Conservation (phyloP, 2,329 filamentous ascomycete genomes). For the Fusarium fracticaudum region DNA sequence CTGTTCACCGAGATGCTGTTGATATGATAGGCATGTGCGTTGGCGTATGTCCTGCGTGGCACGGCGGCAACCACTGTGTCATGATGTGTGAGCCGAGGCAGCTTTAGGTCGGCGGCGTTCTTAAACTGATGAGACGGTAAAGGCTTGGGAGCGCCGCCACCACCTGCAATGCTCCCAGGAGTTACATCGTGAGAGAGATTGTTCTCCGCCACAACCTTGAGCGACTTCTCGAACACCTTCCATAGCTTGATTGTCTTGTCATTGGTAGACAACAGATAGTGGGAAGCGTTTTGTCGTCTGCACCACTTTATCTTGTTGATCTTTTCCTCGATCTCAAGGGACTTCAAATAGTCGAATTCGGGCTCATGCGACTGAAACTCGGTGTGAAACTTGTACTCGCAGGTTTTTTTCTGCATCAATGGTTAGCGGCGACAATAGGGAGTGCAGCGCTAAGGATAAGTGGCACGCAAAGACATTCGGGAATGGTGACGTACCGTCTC, state of each 20-base stretch:
- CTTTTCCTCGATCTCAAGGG: slow-evolving; percentile 99
- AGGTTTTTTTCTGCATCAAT: slow-evolving; percentile 89
- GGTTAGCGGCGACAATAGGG: slow-evolving; percentile 21
- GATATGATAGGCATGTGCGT: slow-evolving; percentile 99
- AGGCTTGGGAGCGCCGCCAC: slow-evolving; percentile 79
- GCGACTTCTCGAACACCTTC: slow-evolving; percentile 99
- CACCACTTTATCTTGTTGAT: slow-evolving; percentile 99
- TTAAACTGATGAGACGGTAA: slow-evolving; percentile 78
- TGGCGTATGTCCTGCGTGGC: slow-evolving; percentile 94
- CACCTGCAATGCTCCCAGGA: slow-evolving; percentile 75
- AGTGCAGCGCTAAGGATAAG: neutral
- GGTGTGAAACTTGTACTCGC: slow-evolving; percentile 99
- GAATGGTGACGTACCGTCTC: slow-evolving; percentile 76
- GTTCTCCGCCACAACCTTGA: slow-evolving; percentile 99
- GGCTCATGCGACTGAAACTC: slow-evolving; percentile 99
- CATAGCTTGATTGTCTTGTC: slow-evolving; percentile 99
- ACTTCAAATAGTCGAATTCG: slow-evolving; percentile 99
- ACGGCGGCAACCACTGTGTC: slow-evolving; percentile 98
- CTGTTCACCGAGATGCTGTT: slow-evolving; percentile 99
- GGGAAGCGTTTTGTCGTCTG: slow-evolving; percentile 95
- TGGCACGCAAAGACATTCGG: neutral
- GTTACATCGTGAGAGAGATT: slow-evolving; percentile 96
- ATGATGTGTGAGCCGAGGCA: slow-evolving; percentile 95
- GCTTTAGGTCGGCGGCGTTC: slow-evolving; percentile 83
- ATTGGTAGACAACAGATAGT: slow-evolving; percentile 97